These are phyloP conservation scores for Pichia scutulata DNA, from an alignment of 805 yeast species.

Conservation along the genomic window DNA sequence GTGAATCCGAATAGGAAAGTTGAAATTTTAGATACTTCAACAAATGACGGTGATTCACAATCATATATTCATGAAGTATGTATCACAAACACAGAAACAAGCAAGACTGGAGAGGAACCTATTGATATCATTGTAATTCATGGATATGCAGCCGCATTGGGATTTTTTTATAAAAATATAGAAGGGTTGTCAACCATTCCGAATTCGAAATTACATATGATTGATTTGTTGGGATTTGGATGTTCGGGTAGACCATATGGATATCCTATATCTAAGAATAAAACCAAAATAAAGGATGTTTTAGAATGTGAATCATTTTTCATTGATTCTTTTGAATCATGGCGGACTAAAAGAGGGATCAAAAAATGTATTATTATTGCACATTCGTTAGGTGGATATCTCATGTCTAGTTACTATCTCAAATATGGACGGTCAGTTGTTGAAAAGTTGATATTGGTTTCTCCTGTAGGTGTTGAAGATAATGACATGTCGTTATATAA, in stretches of 20 bases:
- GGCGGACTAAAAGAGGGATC: conserved; percentile 48
- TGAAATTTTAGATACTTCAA: conserved; percentile 41
- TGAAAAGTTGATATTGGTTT: conserved; percentile 50
- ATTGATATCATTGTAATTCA: conserved; percentile 59
- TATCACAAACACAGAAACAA: conserved; percentile 26
- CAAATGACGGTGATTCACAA: conserved; percentile 32
- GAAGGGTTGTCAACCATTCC: conserved; percentile 42
- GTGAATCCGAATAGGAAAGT: conserved; percentile 23
- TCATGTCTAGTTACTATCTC: conserved; percentile 58
- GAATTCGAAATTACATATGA: conserved; percentile 53
- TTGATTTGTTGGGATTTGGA: conserved; percentile 70
- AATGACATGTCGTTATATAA: conserved; percentile 39
- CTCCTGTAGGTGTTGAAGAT: conserved; percentile 76
- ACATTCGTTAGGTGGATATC: conserved; percentile 74
- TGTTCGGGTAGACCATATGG: conserved; percentile 48
- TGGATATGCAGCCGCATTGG: conserved; percentile 90
- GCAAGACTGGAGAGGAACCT: neutral
- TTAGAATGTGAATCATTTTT: conserved; percentile 50
- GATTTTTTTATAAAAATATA: conserved; percentile 69
- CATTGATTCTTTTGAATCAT: conserved; percentile 49
- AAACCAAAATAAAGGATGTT: conserved; percentile 30
- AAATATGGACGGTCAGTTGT: conserved; percentile 45
- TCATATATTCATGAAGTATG: conserved; percentile 68
- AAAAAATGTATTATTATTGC: conserved; percentile 56
- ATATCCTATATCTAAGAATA: conserved; percentile 18